Evolutionary conservation across 176 grass and related monocot species (phyloP).

Genomic region (Oryza officinalis): DNA sequence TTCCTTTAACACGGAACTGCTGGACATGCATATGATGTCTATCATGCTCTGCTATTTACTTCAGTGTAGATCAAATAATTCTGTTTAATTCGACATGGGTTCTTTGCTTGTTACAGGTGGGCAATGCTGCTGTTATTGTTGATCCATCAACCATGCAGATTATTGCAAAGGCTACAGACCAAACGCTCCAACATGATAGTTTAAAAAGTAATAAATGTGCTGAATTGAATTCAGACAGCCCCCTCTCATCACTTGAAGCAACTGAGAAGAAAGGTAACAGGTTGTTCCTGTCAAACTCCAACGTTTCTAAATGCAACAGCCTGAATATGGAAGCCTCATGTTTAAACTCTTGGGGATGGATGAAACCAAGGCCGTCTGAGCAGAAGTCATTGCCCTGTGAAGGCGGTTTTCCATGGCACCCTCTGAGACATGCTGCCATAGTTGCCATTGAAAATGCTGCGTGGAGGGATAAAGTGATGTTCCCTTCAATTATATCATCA

Average conservation of each 20-base stretch:
- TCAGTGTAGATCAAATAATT: neutral
- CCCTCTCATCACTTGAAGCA: neutral
- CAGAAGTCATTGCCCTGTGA: slow-evolving; percentile 24
- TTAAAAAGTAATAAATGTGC: slow-evolving; percentile 25
- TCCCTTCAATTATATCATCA: slow-evolving; percentile 34
- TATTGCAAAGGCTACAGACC: slow-evolving; percentile 65
- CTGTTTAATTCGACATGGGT: neutral
- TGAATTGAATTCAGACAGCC: slow-evolving; percentile 25
- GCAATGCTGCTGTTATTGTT: slow-evolving; percentile 82
- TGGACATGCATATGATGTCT: neutral
- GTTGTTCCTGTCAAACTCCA: neutral
- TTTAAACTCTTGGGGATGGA: slow-evolving; percentile 81
- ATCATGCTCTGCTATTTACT: neutral
- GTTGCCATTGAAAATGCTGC: slow-evolving; percentile 91
- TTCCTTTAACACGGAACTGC: neutral
- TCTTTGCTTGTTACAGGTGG: slow-evolving; percentile 46
- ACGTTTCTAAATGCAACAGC: slow-evolving; percentile 19
- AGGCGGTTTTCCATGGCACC: slow-evolving; percentile 71
- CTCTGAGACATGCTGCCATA: slow-evolving; percentile 74
- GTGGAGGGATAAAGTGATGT: slow-evolving; percentile 61
- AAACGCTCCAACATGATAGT: slow-evolving; percentile 34
- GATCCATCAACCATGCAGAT: slow-evolving; percentile 71
- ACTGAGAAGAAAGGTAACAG: neutral
- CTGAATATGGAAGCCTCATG: slow-evolving; percentile 56
- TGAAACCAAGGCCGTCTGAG: slow-evolving; percentile 31